Percentiles rank a stretch among this genome's conserved stretches.
Evolutionary conservation across 257 asterid species (phyloP).

Genomic region (Petrea volubilis): DNA sequence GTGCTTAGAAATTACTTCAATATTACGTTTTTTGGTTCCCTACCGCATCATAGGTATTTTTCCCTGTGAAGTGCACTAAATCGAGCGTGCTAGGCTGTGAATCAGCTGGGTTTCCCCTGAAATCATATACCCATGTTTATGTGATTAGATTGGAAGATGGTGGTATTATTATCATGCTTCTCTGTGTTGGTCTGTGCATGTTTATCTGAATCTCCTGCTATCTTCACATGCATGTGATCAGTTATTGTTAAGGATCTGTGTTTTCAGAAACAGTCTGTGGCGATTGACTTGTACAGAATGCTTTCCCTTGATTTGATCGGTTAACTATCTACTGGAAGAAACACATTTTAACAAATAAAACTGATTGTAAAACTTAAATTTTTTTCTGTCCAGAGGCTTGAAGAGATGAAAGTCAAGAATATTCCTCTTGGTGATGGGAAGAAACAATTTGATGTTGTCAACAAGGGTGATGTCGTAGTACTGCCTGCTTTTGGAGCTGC

Average conservation of each 20-base stretch:
- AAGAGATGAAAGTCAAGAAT: constrained; percentile 69
- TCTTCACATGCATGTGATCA: neutral
- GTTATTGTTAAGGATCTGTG: neutral
- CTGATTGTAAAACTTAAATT: constrained; percentile 13
- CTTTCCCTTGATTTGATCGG: constrained; percentile 1
- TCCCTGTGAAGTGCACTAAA: neutral
- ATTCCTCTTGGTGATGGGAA: constrained; percentile 64
- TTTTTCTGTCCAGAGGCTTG: constrained; percentile 61
- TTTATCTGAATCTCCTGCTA: neutral
- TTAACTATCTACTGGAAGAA: constrained; percentile 15
- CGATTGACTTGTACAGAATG: neutral
- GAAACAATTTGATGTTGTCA: constrained; percentile 71
- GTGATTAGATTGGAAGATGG: neutral
- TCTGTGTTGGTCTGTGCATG: neutral
- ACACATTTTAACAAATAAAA: neutral
- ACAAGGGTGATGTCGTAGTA: constrained; percentile 84
- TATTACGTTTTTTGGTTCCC: neutral
- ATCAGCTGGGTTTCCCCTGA: neutral
- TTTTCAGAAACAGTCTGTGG: neutral
- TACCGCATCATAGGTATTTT: neutral
- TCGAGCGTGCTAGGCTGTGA: neutral
- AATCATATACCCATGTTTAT: neutral
- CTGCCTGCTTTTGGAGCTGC: constrained; percentile 98
- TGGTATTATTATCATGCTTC: neutral
- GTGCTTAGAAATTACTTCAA: neutral